Conservation (phyloP, 192 early-diverging fungal genomes). For the Chytriomyces confervae region DNA sequence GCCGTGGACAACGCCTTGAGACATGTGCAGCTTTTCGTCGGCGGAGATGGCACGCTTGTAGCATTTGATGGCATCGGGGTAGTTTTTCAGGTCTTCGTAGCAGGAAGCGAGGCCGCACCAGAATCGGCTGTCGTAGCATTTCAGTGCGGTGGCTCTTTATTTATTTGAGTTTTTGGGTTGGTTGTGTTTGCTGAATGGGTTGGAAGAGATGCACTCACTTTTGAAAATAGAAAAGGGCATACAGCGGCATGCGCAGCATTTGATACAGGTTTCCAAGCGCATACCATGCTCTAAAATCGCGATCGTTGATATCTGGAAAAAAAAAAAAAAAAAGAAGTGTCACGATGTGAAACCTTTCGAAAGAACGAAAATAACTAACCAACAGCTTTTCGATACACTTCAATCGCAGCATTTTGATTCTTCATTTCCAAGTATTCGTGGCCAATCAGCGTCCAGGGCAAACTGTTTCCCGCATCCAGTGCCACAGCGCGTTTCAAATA, state of each 20-base stretch:
- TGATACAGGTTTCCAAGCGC: conserved; percentile 91
- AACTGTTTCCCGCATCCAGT: conserved; percentile 74
- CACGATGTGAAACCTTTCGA: background rate
- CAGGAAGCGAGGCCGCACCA: conserved; percentile 81
- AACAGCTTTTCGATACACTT: conserved; percentile 84
- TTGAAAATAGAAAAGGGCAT: conserved; percentile 83
- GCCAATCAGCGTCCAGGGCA: conserved; percentile 92
- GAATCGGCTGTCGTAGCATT: conserved; percentile 86
- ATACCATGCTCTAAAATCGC: conserved; percentile 91
- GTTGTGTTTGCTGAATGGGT: conserved; percentile 53
- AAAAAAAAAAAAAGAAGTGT: background rate
- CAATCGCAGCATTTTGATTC: conserved; percentile 85
- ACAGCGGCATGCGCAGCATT: conserved; percentile 79
- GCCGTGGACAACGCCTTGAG: background rate
- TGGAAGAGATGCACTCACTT: conserved; percentile 55
- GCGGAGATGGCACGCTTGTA: conserved; percentile 70
- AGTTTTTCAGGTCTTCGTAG: conserved; percentile 65
- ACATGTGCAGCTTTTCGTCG: background rate
- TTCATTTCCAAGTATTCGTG: conserved; percentile 95
- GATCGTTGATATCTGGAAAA: conserved; percentile 67
- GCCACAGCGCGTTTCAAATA: conserved; percentile 86
- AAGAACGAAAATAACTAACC: conserved; percentile 50
- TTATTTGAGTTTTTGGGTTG: background rate
- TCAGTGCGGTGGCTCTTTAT: background rate
- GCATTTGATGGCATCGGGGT: conserved; percentile 71